phyloP scores from a whole-genome alignment of 768 basidiomycete species.

The Tricholoma terreum region DNA sequence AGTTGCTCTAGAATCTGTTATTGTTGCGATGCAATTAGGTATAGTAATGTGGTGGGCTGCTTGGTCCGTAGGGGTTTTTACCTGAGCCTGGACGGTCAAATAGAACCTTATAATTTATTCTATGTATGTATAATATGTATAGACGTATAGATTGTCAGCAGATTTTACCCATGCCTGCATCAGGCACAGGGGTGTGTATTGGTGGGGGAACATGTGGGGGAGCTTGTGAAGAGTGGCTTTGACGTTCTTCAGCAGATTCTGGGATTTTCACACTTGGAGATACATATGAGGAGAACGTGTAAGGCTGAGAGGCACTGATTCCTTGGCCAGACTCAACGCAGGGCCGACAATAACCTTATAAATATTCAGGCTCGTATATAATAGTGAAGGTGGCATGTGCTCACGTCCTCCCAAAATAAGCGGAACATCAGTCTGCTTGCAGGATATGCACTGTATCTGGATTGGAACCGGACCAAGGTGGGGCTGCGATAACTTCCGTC shows the following conservation, averaged over 20 bases:
- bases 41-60: slow-evolving; percentile 74
- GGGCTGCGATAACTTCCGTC: slow-evolving; percentile 34
- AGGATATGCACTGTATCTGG: slow-evolving; percentile 52
- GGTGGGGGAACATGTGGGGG: neutral
- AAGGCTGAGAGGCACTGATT: slow-evolving; percentile 5
- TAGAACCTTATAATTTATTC: neutral
- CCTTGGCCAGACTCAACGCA: slow-evolving; percentile 58
- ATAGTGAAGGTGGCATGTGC: slow-evolving; percentile 22
- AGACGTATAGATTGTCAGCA: too few species aligned
- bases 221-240: neutral
- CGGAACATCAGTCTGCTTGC: slow-evolving; percentile 67
- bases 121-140: slow-evolving; percentile 9
- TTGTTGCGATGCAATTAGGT: slow-evolving; percentile 56
- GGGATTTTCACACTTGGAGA: neutral
- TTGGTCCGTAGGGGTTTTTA: slow-evolving; percentile 57
- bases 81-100: slow-evolving; percentile 20
- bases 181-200: neutral
- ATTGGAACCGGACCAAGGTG: slow-evolving; percentile 21
- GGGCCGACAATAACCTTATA: slow-evolving; percentile 62
- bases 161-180: neutral
- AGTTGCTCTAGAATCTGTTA: slow-evolving; percentile 52
- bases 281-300: slow-evolving; percentile 6
- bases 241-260: neutral
- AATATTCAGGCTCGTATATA: neutral
- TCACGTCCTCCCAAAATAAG: slow-evolving; percentile 74